Conservation (phyloP, 2,329 filamentous ascomycete genomes). For the Escovopsis weberi region DNA sequence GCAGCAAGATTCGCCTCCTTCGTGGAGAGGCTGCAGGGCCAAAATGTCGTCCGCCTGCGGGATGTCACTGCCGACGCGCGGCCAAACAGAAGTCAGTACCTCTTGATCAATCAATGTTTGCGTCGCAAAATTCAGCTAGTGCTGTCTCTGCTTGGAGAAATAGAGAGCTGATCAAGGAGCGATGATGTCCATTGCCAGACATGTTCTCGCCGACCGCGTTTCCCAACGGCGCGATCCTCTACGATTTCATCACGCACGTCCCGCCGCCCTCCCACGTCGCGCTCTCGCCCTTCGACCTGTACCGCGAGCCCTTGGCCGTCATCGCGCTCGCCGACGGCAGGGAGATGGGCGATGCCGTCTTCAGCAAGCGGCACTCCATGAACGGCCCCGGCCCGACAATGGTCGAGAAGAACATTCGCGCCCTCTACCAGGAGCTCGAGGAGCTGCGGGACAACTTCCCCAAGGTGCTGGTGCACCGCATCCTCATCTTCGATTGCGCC, state of each 20-base stretch:
- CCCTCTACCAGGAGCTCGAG: conserved; percentile 53
- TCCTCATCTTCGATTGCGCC: conserved; percentile 66
- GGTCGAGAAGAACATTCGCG: conserved; percentile 41
- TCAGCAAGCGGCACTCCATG: conserved; percentile 39
- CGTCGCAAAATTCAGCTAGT: no score
- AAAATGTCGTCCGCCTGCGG: conserved; percentile 70
- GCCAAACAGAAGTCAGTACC: conserved; percentile 61
- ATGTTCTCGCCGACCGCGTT: conserved; percentile 90
- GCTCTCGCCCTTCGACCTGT: conserved; percentile 79
- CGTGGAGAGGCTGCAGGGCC: conserved; percentile 59
- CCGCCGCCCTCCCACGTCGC: conserved; percentile 68
- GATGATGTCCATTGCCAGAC: conserved; percentile 34
- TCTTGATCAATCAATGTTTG: no score
- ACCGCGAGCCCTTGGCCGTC: conserved; percentile 68
- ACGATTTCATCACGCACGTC: conserved; percentile 69
- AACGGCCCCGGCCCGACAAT: conserved; percentile 35
- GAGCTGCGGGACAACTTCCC: conserved; percentile 58
- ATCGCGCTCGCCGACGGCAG: conserved; percentile 73
- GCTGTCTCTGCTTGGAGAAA: not conserved
- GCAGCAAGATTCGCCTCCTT: conserved; percentile 67
- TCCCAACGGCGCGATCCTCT: conserved; percentile 72
- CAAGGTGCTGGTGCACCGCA: conserved; percentile 61
- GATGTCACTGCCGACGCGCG: conserved; percentile 76
- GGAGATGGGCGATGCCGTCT: conserved; percentile 44
- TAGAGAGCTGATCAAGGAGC: conserved; percentile 1